These are phyloP conservation scores for Ophiostoma piceae DNA, from an alignment of 2,329 filamentous ascomycete species.

Conservation along the genomic window DNA sequence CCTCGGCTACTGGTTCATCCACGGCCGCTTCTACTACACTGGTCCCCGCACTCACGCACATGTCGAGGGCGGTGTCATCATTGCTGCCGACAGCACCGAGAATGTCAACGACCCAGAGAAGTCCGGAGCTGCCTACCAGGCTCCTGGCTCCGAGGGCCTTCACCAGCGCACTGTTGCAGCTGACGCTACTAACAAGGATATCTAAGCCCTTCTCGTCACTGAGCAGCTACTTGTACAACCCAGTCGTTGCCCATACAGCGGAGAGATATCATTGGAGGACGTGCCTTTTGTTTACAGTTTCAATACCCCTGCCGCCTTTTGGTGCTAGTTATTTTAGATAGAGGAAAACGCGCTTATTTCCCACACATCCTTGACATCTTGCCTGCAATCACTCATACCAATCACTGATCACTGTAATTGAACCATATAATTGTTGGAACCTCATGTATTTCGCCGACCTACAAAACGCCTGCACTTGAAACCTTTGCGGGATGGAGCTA, in stretches of 20 bases:
- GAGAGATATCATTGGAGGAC: conserved; percentile 18
- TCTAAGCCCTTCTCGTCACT: not conserved
- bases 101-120: conserved; percentile 21
- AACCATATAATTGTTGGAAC: not conserved
- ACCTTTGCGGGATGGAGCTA: not conserved
- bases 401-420: not conserved
- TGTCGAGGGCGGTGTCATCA: conserved; percentile 29
- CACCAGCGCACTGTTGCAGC: conserved; percentile 23
- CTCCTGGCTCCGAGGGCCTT: conserved; percentile 20
- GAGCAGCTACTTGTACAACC: not conserved
- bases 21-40: conserved; percentile 44
- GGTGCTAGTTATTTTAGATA: conserved; percentile 4
- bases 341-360: not conserved
- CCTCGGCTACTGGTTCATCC: conserved; percentile 42
- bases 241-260: not conserved
- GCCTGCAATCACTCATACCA: not conserved
- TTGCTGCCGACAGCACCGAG: conserved; percentile 26
- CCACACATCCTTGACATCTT: not conserved
- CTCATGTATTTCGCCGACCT: not conserved
- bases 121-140: conserved; percentile 9
- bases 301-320: conserved; percentile 21
- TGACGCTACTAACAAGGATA: not conserved
- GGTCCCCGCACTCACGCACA: conserved; percentile 38
- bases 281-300: conserved; percentile 21
- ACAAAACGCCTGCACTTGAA: not conserved